Evolutionary conservation across 2,329 filamentous ascomycete species (phyloP).

Genomic region (Neofusicoccum umdonicola): DNA sequence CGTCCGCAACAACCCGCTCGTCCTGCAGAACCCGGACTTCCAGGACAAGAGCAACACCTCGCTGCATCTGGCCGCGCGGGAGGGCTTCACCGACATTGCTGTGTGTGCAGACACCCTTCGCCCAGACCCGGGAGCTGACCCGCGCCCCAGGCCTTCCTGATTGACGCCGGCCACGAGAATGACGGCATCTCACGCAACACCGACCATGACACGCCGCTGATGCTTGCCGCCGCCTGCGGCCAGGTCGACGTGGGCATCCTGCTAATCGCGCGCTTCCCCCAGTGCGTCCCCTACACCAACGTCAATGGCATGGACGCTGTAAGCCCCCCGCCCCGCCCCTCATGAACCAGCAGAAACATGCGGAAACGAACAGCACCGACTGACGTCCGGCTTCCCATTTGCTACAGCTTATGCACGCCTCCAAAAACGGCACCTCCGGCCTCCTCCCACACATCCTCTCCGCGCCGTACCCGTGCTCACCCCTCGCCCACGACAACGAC

Average conservation of each 20-base stretch:
- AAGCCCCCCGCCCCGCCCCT: conserved; percentile 19
- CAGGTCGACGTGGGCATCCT: conserved; percentile 73
- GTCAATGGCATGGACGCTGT: conserved; percentile 68
- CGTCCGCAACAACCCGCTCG: conserved; percentile 66
- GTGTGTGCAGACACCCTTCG: conserved; percentile 27
- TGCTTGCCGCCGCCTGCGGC: conserved; percentile 69
- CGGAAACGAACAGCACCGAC: not conserved
- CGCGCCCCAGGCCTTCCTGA: conserved; percentile 55
- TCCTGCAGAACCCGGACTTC: conserved; percentile 77
- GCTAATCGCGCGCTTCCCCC: conserved; percentile 63
- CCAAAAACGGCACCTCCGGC: conserved; percentile 44
- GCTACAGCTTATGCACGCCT: conserved; percentile 40
- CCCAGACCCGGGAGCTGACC: not conserved
- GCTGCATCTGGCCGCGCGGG: conserved; percentile 73
- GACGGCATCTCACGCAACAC: conserved; percentile 74
- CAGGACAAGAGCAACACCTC: conserved; percentile 76
- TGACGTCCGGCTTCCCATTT: not conserved
- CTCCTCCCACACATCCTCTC: conserved; percentile 40
- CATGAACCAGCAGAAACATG: not conserved
- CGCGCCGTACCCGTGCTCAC: conserved; percentile 27
- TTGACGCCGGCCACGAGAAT: conserved; percentile 73
- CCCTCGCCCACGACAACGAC: conserved; percentile 55
- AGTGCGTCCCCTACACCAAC: conserved; percentile 64
- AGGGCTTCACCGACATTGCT: conserved; percentile 69
- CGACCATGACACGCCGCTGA: conserved; percentile 74